A percentile compares a stretch with the other conserved stretches of the same genome.
Evolutionary conservation across 768 basidiomycete genomes (phyloP).

Genomic region (Favolaschia claudopus): DNA sequence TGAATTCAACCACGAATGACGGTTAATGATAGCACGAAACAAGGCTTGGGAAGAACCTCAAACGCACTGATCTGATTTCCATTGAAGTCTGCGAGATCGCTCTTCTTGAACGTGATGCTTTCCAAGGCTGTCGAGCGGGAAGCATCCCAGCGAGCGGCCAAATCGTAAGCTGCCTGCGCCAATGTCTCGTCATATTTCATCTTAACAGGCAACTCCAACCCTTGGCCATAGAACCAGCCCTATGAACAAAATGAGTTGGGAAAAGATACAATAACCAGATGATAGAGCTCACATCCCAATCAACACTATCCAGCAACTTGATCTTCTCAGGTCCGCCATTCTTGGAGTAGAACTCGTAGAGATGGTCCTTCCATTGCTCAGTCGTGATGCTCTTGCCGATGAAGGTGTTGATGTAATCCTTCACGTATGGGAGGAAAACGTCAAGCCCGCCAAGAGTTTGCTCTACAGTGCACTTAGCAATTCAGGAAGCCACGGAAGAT

Average conservation of each 20-base stretch:
- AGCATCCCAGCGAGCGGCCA: conserved; percentile 79
- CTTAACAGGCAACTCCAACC: conserved; percentile 72
- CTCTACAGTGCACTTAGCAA: conserved; percentile 48
- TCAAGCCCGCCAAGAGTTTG: conserved; percentile 81
- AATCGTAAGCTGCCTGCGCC: conserved; percentile 70
- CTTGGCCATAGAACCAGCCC: conserved; percentile 88
- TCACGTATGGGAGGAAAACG: conserved; percentile 84
- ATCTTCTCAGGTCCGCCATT: conserved; percentile 68
- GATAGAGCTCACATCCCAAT: conserved; percentile 72
- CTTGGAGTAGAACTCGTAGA: conserved; percentile 72
- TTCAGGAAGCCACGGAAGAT: not conserved
- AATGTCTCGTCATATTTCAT: conserved; percentile 80
- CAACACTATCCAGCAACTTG: conserved; percentile 69
- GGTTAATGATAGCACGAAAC: not conserved
- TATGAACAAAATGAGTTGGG: conserved; percentile 31
- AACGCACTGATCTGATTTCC: conserved; percentile 78
- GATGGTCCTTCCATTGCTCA: conserved; percentile 81
- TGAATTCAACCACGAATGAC: conserved; percentile 31
- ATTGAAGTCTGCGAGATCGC: conserved; percentile 70
- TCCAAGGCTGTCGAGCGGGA: conserved; percentile 57
- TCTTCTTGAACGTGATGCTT: conserved; percentile 55
- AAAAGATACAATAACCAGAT: not conserved
- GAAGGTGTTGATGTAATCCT: conserved; percentile 83
- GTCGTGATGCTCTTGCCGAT: conserved; percentile 86
- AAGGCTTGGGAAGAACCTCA: not conserved